A percentile compares a stretch with the other conserved stretches of the same genome.
These are phyloP conservation scores for Penicillium sp. DNA, from an alignment of 2,329 filamentous ascomycete genomes.

Conservation along the genomic window DNA sequence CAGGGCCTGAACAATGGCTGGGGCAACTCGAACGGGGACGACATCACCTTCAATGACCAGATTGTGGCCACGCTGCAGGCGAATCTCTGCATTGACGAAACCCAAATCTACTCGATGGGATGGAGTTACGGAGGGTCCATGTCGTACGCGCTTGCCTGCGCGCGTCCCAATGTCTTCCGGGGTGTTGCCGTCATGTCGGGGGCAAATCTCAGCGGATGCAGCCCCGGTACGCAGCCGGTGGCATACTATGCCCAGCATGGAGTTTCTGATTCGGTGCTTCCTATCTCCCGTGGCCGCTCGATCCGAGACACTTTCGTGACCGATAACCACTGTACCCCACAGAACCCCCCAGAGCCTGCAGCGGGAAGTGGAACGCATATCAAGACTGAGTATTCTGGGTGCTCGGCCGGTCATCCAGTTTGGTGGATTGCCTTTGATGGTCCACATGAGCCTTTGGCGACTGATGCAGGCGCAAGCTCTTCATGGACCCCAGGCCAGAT, in stretches of 20 bases:
- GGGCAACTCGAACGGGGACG: conserved; percentile 47
- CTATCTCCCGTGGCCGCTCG: conserved; percentile 3
- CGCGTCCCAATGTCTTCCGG: conserved; percentile 42
- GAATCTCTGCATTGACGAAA: conserved; percentile 48
- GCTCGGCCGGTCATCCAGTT: not conserved
- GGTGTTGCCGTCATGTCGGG: conserved; percentile 44
- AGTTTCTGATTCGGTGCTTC: conserved; percentile 40
- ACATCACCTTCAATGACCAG: conserved; percentile 45
- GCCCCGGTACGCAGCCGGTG: conserved; percentile 43
- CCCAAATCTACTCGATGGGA: conserved; percentile 48
- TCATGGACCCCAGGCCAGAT: not conserved
- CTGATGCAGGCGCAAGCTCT: not conserved
- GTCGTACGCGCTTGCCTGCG: conserved; percentile 47
- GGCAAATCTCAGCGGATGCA: conserved; percentile 38
- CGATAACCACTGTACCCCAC: conserved; percentile 1
- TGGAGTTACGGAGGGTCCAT: conserved; percentile 52
- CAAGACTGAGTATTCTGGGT: not conserved
- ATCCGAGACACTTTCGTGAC: conserved; percentile 1
- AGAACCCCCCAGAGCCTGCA: not conserved
- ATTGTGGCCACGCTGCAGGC: conserved; percentile 43
- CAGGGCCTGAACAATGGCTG: conserved; percentile 34
- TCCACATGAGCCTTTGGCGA: not conserved
- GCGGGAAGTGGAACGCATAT: not conserved
- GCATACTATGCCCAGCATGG: conserved; percentile 48
- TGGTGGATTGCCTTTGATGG: conserved; percentile 5